Evolutionary conservation across 2,329 filamentous ascomycete genomes (phyloP), one percentile per base, ranked within the genome.

Genomic region (Pseudonectria buxi): DNA sequence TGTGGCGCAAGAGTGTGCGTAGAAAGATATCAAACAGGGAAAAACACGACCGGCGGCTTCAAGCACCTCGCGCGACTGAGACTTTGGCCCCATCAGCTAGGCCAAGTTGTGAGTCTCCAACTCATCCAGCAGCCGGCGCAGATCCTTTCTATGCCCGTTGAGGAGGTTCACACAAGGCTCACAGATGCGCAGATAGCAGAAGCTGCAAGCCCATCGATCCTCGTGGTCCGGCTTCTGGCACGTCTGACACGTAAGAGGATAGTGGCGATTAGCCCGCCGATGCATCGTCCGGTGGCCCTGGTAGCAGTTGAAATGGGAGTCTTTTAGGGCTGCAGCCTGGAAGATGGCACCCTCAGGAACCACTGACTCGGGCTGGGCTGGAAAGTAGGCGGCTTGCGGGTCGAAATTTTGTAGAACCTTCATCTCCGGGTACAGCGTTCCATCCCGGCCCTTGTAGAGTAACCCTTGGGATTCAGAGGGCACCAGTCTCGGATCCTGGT

Each of bases 181-280:
- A 53, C 74, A 78, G 38, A 77, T 64, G 33, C 72, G 66, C 31
- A 76, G 46, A 39, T 65, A 61, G 54, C 72, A 76, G 53, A 68
- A 72, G 11, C 56, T 55, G 50, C 72, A 76, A 14, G 59, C 61
- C 55, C 59, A 68, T 25, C 72, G 66, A 42, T 65, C 56, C 29
- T 65, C 61, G 6, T 51, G 47, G 38, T 75, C 69, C 32, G 61
- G 57, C 37, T 58, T 61, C 34, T 63, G 62, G 53, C 74, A 78
- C 4, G 67, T 63, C 53, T 74, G 69, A 51, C 74, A 78, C 10
- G 69, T 62, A 14, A 77, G 59, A 2, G 72, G 63, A 48, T 75
- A 71, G 46, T 65, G 52, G 30, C 50, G 55, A 53, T 78, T 77
- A 40, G 58, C 57, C 35, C 66, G 64, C 26, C 63, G 56, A 35